Evolutionary conservation across 129 eudicot genomes (phyloP).

Genomic region (carrot (Daucus carota)): DNA sequence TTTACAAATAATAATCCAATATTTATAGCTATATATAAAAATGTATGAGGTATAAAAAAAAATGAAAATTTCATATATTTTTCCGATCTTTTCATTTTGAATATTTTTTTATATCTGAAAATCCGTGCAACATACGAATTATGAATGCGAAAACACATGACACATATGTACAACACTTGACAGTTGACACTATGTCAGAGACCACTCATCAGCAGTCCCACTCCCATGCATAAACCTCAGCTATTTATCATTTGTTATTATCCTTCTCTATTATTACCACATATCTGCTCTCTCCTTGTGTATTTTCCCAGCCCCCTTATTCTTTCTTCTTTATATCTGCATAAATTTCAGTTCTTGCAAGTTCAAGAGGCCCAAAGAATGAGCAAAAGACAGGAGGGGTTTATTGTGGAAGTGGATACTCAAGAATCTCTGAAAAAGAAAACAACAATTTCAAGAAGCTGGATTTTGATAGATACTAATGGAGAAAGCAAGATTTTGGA

Average conservation of each 20-base stretch:
- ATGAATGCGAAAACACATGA: too few species aligned
- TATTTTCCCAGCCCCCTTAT: background rate
- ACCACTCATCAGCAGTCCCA: slow-evolving; percentile 1
- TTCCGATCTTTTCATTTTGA: too few species aligned
- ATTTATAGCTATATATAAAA: too few species aligned
- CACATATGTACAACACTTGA: background rate
- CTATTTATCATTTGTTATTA: background rate
- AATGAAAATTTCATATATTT: too few species aligned
- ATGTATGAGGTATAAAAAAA: too few species aligned
- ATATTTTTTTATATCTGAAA: too few species aligned
- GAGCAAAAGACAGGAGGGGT: slow-evolving; percentile 36
- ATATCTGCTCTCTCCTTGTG: too few species aligned
- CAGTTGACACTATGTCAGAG: background rate
- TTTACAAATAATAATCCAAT: too few species aligned
- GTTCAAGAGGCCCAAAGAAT: too few species aligned
- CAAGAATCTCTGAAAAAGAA: slow-evolving; percentile 52
- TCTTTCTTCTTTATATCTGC: background rate
- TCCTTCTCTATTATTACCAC: background rate
- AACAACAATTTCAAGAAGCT: slow-evolving; percentile 57
- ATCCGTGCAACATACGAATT: too few species aligned
- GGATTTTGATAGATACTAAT: slow-evolving; percentile 49
- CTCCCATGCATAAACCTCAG: slow-evolving; percentile 3
- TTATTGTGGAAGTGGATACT: slow-evolving; percentile 25
- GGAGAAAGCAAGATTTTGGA: slow-evolving; percentile 66
- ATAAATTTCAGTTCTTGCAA: background rate